A percentile compares a stretch with the other conserved stretches of the same genome.
Conservation (phyloP, 2,329 filamentous ascomycete species). For the Exophiala alcalophila region DNA sequence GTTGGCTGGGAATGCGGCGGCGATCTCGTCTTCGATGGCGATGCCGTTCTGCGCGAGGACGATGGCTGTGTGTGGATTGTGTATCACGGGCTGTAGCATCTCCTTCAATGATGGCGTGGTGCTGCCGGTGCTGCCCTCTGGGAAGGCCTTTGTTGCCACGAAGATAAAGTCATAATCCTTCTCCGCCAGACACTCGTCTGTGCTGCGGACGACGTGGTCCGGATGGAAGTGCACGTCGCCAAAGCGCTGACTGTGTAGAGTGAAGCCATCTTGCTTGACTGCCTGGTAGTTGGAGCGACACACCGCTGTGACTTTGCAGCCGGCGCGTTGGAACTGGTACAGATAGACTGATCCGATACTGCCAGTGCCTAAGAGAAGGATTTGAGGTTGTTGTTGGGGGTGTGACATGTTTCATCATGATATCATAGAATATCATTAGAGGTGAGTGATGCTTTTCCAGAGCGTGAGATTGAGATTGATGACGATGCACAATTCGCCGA, state of each 20-base stretch:
- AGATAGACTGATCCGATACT: slow-evolving; percentile 30
- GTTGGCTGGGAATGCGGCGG: slow-evolving; percentile 51
- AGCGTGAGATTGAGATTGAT: too few relatives aligned
- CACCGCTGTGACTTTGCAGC: slow-evolving; percentile 53
- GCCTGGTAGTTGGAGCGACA: slow-evolving; percentile 57
- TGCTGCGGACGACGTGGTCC: slow-evolving; percentile 59
- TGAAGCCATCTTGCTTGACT: slow-evolving; percentile 51
- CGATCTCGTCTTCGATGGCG: slow-evolving; percentile 58
- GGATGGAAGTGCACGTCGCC: slow-evolving; percentile 64
- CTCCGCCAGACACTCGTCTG: slow-evolving; percentile 48
- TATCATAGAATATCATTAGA: too few relatives aligned
- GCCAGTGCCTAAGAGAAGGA: slow-evolving; percentile 29
- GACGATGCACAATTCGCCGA: too few relatives aligned
- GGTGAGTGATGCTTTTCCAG: too few relatives aligned
- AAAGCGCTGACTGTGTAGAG: slow-evolving; percentile 58
- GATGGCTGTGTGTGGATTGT: slow-evolving; percentile 50
- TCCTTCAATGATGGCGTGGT: slow-evolving; percentile 48
- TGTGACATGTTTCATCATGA: too few relatives aligned
- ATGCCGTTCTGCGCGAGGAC: slow-evolving; percentile 61
- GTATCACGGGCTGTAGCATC: slow-evolving; percentile 53
- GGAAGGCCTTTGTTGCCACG: slow-evolving; percentile 57
- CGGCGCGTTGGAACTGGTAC: slow-evolving; percentile 29
- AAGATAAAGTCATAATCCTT: slow-evolving; percentile 54
- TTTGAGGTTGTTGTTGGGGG: slow-evolving; percentile 26
- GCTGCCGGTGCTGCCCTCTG: too few relatives aligned